These are phyloP conservation scores for Phoenix dactylifera DNA, from an alignment of 176 grass and related monocot species.

Conservation along the genomic window DNA sequence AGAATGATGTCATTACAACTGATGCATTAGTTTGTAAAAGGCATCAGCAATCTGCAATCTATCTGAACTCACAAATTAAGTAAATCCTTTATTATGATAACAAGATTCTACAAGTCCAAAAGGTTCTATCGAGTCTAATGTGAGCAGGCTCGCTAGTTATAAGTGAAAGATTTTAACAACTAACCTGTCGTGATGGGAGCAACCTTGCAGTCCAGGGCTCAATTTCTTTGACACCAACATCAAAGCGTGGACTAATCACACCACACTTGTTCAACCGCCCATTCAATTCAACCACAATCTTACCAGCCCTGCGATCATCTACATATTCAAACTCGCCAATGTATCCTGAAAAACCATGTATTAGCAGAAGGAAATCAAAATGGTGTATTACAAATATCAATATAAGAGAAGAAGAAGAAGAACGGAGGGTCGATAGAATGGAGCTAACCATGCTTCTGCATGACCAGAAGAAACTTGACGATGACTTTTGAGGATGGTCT, in stretches of 20 bases:
- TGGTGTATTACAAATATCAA: no score
- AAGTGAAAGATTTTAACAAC: background rate
- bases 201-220: background rate
- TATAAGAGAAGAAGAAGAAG: no score
- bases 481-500: conserved; percentile 7
- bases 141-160: no score
- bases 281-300: background rate
- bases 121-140: no score
- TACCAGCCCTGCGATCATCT: background rate
- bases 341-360: background rate
- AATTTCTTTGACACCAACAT: conserved; percentile 8
- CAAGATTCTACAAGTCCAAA: no score
- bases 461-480: conserved; percentile 5
- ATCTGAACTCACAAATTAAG: no score
- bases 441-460: background rate
- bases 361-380: no score
- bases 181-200: conserved; percentile 6
- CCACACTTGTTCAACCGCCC: background rate
- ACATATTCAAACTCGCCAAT: conserved; percentile 6
- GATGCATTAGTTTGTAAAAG: no score
- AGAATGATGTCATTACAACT: no score
- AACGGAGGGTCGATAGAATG: no score
- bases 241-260: conserved; percentile 5
- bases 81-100: no score
- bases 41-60: no score